Evolutionary conservation across 2,329 filamentous ascomycete species (phyloP).

Genomic region (Fusarium nanum): DNA sequence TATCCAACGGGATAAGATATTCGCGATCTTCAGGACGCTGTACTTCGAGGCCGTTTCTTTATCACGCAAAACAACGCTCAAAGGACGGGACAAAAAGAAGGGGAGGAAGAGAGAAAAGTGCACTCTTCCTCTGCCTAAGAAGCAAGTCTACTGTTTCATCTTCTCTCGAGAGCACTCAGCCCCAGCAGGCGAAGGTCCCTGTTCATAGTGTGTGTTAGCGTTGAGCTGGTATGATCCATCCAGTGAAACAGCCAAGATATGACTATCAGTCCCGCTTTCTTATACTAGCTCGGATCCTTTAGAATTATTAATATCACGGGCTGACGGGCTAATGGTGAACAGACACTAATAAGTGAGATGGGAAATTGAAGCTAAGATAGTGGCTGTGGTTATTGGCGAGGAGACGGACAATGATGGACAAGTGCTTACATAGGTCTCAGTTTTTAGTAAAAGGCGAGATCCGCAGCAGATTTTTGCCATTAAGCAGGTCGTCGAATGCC

Average conservation of each 20-base stretch:
- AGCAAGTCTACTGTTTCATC: conserved; percentile 16
- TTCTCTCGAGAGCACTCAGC: conserved; percentile 13
- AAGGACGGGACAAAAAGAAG: not conserved
- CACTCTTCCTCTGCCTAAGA: not conserved
- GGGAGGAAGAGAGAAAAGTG: not conserved
- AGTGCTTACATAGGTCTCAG: not conserved
- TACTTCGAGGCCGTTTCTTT: conserved; percentile 3
- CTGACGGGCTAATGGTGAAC: not conserved
- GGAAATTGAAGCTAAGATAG: conserved; percentile 15
- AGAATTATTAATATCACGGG: conserved; percentile 15
- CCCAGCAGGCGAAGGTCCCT: conserved; percentile 24
- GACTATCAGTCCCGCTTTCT: conserved; percentile 10
- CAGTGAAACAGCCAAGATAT: conserved; percentile 12
- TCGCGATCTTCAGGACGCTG: not conserved
- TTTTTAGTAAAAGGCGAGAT: not conserved
- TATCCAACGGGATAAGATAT: not conserved
- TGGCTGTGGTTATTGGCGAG: not conserved
- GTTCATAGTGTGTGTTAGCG: conserved; percentile 3
- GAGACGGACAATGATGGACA: not conserved
- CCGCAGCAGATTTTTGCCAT: not conserved
- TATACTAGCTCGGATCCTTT: conserved; percentile 19
- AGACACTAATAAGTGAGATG: not conserved
- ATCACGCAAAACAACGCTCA: not conserved
- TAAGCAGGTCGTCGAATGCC: not conserved
- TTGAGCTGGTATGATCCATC: conserved; percentile 2